Evolutionary conservation across 2,329 filamentous ascomycete species (phyloP).

Genomic region (Thermothelomyces thermophilus): DNA sequence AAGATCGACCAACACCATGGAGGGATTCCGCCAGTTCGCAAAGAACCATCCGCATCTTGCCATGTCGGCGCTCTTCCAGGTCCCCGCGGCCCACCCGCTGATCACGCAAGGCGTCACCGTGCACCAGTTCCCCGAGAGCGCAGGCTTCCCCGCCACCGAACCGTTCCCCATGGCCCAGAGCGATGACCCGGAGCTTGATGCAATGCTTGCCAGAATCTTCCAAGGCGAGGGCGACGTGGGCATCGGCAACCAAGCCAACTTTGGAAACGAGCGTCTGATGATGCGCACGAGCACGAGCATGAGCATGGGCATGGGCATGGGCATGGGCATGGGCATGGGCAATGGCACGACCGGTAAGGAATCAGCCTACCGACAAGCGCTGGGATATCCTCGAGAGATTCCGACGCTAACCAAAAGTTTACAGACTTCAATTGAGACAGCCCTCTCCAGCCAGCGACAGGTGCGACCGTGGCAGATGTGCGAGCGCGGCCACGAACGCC

Average conservation of each 20-base stretch:
- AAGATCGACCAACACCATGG: conserved; percentile 6
- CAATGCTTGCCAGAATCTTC: conserved; percentile 9
- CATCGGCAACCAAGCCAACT: background rate
- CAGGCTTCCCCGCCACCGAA: background rate
- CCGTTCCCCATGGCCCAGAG: background rate
- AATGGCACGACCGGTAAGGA: conserved; percentile 4
- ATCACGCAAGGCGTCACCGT: conserved; percentile 9
- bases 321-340: background rate
- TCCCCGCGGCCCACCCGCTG: conserved; percentile 6
- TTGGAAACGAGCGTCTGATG: background rate
- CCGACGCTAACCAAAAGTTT: background rate
- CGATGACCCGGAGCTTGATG: conserved; percentile 11
- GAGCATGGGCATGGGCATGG: background rate
- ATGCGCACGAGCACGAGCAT: too few species aligned
- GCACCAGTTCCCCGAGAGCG: background rate
- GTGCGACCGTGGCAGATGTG: too few species aligned
- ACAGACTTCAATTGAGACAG: conserved; percentile 7
- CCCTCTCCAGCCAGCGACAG: background rate
- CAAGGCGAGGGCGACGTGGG: background rate
- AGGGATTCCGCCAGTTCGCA: conserved; percentile 10
- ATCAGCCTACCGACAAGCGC: background rate
- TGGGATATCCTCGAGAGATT: background rate
- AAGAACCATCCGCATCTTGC: conserved; percentile 11
- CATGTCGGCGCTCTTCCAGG: conserved; percentile 16
- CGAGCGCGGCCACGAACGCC: background rate